Percentiles rank a stretch among this genome's conserved stretches.
phyloP scores from a whole-genome alignment of 1,139 yeast genomes.

The Blastobotrys buckinghamii region DNA sequence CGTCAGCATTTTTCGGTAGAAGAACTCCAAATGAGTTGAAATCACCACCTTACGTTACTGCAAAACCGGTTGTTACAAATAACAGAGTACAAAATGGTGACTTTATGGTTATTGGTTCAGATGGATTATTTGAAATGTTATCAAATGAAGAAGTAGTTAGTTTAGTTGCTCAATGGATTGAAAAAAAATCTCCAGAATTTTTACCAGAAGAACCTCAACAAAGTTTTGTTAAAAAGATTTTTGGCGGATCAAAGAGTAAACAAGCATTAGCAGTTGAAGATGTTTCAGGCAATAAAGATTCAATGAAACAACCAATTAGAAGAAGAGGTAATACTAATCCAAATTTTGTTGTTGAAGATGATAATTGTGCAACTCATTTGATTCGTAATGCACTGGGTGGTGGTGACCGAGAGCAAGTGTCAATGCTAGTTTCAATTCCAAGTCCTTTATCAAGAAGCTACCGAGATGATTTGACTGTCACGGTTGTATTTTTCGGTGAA shows the following conservation, averaged over 20 bases:
- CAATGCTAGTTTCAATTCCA: slow-evolving; percentile 89
- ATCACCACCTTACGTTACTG: slow-evolving; percentile 97
- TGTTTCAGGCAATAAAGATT: slow-evolving; percentile 39
- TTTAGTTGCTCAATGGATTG: slow-evolving; percentile 92
- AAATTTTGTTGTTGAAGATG: slow-evolving; percentile 60
- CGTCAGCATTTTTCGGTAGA: slow-evolving; percentile 78
- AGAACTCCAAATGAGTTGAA: slow-evolving; percentile 69
- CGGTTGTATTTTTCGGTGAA: slow-evolving; percentile 72
- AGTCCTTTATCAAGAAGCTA: slow-evolving; percentile 86
- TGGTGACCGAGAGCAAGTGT: slow-evolving; percentile 71
- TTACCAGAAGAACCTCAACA: slow-evolving; percentile 7
- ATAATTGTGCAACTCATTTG: slow-evolving; percentile 85
- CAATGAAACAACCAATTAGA: slow-evolving; percentile 54
- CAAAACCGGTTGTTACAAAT: slow-evolving; percentile 88
- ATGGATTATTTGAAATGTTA: slow-evolving; percentile 88
- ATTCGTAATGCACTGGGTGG: slow-evolving; percentile 94
- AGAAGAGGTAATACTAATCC: slow-evolving; percentile 35
- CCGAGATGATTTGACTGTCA: slow-evolving; percentile 92
- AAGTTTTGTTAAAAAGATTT: slow-evolving; percentile 16
- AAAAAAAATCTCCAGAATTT: slow-evolving; percentile 56
- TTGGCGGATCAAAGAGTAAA: slow-evolving; percentile 16
- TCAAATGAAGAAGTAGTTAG: slow-evolving; percentile 91
- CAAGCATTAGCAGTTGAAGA: slow-evolving; percentile 28
- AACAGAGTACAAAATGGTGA: slow-evolving; percentile 71
- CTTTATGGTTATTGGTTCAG: slow-evolving; percentile 89